These are phyloP conservation scores for Colletotrichum coccodes DNA, from an alignment of 2,329 filamentous ascomycete genomes.

Conservation along the genomic window DNA sequence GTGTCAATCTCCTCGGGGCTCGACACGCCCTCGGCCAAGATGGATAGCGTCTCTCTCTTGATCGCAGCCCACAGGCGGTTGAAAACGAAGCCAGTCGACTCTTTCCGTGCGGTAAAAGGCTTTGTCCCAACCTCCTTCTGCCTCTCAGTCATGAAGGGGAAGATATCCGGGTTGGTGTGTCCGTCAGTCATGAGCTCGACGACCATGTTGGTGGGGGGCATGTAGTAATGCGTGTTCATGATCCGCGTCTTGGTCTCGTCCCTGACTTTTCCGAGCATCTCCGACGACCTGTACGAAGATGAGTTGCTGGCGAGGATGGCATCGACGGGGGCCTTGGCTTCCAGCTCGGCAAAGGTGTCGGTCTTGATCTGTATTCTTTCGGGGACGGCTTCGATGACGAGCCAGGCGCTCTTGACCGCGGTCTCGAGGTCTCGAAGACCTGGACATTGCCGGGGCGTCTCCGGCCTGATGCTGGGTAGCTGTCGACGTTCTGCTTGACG, in stretches of 20 bases:
- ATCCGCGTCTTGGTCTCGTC: conserved; percentile 48
- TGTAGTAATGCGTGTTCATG: conserved; percentile 62
- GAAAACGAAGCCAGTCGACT: conserved; percentile 65
- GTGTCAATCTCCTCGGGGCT: conserved; percentile 59
- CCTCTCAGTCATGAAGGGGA: conserved; percentile 55
- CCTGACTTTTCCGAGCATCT: conserved; percentile 56
- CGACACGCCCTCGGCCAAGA: conserved; percentile 60
- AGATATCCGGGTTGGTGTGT: conserved; percentile 50
- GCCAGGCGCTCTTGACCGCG: conserved; percentile 58
- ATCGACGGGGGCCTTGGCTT: conserved; percentile 52
- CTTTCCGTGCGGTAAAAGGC: conserved; percentile 53
- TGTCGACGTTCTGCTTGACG: conserved; percentile 46
- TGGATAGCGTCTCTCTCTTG: conserved; percentile 60
- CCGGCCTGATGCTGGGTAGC: conserved; percentile 37
- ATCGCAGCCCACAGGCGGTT: conserved; percentile 67
- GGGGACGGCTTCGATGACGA: conserved; percentile 64
- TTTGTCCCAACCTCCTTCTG: conserved; percentile 51
- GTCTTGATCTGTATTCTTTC: conserved; percentile 61
- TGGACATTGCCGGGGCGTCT: conserved; percentile 38
- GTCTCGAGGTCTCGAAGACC: conserved; percentile 48
- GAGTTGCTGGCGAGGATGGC: conserved; percentile 62
- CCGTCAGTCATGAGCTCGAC: conserved; percentile 66
- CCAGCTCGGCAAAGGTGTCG: conserved; percentile 56
- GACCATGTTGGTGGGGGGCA: conserved; percentile 55
- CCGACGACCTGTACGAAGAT: conserved; percentile 60